Conservation (phyloP, 2,329 filamentous ascomycete genomes). For the Cordyceps cateniannulata region DNA sequence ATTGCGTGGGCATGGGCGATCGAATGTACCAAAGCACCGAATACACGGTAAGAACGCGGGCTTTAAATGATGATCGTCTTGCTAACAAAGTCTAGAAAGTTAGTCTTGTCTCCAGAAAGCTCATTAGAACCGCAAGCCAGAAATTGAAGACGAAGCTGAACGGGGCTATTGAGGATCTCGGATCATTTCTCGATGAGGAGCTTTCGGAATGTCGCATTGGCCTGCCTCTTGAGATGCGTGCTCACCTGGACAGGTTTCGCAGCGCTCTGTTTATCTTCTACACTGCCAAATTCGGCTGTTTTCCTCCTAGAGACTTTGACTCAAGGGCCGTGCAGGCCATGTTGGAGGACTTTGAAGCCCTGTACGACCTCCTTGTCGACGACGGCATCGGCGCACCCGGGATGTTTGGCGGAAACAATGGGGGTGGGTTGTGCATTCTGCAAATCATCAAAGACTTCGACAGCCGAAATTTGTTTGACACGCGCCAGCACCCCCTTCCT, state of each 20-base stretch:
- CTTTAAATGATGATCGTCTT: too few species aligned
- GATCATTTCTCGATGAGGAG: conserved; percentile 65
- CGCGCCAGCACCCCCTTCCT: conserved; percentile 61
- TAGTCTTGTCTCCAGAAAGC: conserved; percentile 50
- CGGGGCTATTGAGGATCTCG: conserved; percentile 51
- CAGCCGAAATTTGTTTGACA: conserved; percentile 46
- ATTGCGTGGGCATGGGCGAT: conserved; percentile 73
- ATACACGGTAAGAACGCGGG: conserved; percentile 45
- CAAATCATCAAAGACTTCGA: conserved; percentile 66
- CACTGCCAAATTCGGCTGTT: conserved; percentile 60
- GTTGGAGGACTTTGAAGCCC: conserved; percentile 60
- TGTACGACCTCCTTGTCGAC: conserved; percentile 69
- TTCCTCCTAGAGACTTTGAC: conserved; percentile 59
- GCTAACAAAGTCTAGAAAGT: conserved; percentile 32
- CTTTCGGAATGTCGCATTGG: conserved; percentile 61
- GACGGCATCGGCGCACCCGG: conserved; percentile 42
- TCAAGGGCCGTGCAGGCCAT: conserved; percentile 54
- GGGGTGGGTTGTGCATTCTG: conserved; percentile 63
- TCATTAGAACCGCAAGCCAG: conserved; percentile 55
- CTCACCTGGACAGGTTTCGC: conserved; percentile 68
- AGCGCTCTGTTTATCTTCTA: conserved; percentile 63
- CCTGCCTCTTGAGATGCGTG: conserved; percentile 51
- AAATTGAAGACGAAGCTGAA: conserved; percentile 61
- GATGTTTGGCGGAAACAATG: conserved; percentile 46
- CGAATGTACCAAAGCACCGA: conserved; percentile 49